Percentiles rank a stretch among this genome's conserved stretches.
Conservation (phyloP, 2,329 filamentous ascomycete species). For the Calonectria pseudoturangicola region DNA sequence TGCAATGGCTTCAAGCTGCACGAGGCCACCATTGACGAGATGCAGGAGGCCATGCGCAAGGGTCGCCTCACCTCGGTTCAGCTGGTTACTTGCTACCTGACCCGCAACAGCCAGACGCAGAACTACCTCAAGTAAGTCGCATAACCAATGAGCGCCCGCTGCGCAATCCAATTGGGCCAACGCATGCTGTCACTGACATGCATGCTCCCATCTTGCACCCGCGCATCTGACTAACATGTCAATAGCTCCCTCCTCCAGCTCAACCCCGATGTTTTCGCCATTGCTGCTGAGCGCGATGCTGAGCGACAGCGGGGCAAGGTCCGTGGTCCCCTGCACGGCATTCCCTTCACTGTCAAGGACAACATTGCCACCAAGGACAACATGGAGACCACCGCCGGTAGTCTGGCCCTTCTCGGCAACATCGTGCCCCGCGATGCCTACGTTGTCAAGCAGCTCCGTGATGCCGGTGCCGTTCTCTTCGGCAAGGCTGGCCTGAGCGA, state of each 20-base stretch:
- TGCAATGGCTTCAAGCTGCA: slow-evolving; percentile 78
- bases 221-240: neutral
- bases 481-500: slow-evolving; percentile 83
- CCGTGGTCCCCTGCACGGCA: slow-evolving; percentile 82
- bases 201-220: neutral
- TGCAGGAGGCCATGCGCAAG: slow-evolving; percentile 75
- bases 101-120: slow-evolving; percentile 76
- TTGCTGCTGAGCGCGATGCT: slow-evolving; percentile 76
- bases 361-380: slow-evolving; percentile 83
- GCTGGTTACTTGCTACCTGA: slow-evolving; percentile 77
- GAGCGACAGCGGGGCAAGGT: slow-evolving; percentile 75
- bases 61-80: slow-evolving; percentile 75
- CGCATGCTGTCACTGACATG: neutral
- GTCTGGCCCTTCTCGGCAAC: slow-evolving; percentile 78
- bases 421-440: slow-evolving; percentile 80
- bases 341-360: slow-evolving; percentile 83
- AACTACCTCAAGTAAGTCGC: slow-evolving; percentile 76
- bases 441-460: slow-evolving; percentile 76
- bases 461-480: slow-evolving; percentile 80
- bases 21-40: slow-evolving; percentile 81
- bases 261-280: slow-evolving; percentile 80
- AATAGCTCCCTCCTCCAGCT: slow-evolving; percentile 75
- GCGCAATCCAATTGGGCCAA: slow-evolving; percentile 1
- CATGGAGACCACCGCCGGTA: slow-evolving; percentile 85
- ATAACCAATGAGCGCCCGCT: neutral